Evolutionary conservation across 2,329 filamentous ascomycete genomes (phyloP).

Genomic region (Lecanosticta acicola): DNA sequence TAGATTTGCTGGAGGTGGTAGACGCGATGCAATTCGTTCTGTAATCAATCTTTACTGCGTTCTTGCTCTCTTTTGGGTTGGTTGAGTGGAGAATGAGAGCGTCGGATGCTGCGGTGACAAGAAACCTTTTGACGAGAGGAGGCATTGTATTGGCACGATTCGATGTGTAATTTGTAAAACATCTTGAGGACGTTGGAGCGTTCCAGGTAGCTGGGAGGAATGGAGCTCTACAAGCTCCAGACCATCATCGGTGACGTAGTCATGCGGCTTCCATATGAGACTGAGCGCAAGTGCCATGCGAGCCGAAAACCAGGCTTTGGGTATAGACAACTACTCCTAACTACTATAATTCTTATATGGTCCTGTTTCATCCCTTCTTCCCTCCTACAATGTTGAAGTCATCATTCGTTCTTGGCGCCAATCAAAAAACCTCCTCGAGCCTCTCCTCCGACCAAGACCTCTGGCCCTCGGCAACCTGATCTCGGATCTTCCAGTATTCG

Average conservation of each 20-base stretch:
- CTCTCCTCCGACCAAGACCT: conserved; percentile 56
- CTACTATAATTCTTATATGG: neutral
- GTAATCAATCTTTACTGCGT: conserved; percentile 16
- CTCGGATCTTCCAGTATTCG: conserved; percentile 76
- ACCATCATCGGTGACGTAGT: too few species aligned
- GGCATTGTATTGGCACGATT: conserved; percentile 61
- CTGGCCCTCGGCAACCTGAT: conserved; percentile 58
- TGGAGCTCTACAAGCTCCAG: too few species aligned
- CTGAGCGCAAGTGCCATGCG: too few species aligned
- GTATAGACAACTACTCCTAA: neutral
- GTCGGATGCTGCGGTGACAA: conserved; percentile 70
- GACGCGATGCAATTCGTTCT: conserved; percentile 48
- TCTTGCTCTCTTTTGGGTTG: conserved; percentile 6
- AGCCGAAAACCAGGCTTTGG: too few species aligned
- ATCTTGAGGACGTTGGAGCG: neutral
- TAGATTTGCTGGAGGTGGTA: conserved; percentile 31
- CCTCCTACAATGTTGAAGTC: neutral
- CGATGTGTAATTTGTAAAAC: neutral
- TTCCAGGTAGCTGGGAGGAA: too few species aligned
- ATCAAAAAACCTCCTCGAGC: conserved; percentile 68
- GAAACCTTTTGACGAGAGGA: conserved; percentile 68
- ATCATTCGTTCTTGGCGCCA: neutral
- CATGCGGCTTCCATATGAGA: too few species aligned
- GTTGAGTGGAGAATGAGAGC: conserved; percentile 73
- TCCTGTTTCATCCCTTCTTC: neutral